phyloP scores from a whole-genome alignment of 331 rosid genomes.

The Pyracantha coccinea region DNA sequence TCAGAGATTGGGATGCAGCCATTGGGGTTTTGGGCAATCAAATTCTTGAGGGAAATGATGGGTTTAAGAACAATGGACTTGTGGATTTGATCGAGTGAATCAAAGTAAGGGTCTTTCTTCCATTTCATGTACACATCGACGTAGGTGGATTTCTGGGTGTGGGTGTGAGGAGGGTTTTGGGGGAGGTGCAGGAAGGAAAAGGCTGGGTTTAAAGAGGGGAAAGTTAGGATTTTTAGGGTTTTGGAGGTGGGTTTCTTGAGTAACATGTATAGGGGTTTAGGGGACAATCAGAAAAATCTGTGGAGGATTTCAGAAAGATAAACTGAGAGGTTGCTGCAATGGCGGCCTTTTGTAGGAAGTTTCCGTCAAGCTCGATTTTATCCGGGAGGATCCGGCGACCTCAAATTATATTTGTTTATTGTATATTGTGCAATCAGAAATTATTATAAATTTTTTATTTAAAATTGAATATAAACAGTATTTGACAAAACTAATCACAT shows the following conservation, averaged over 20 bases:
- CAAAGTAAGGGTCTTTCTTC: constrained; percentile 75
- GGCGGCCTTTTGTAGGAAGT: too few species aligned
- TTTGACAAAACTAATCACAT: too few species aligned
- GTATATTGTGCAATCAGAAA: too few species aligned
- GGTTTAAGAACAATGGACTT: constrained; percentile 57
- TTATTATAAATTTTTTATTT: too few species aligned
- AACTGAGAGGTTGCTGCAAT: too few species aligned
- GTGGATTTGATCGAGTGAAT: constrained; percentile 62
- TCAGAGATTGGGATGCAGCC: constrained; percentile 69
- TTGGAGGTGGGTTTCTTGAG: constrained; percentile 4
- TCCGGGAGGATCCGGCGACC: too few species aligned
- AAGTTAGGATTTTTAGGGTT: constrained; percentile 6
- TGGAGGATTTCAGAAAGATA: neutral
- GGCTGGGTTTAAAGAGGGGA: neutral
- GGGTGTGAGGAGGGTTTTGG: constrained; percentile 28
- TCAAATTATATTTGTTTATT: too few species aligned
- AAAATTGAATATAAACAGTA: too few species aligned
- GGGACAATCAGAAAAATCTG: neutral
- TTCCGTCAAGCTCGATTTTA: too few species aligned
- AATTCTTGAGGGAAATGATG: constrained; percentile 56
- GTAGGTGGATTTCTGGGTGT: constrained; percentile 39
- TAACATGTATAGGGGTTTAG: constrained; percentile 2
- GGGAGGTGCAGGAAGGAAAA: neutral
- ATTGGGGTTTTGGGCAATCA: constrained; percentile 48
- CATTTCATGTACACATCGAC: constrained; percentile 91